phyloP scores from a whole-genome alignment of 805 yeast species.

The Yarrowia phangngaensis region DNA sequence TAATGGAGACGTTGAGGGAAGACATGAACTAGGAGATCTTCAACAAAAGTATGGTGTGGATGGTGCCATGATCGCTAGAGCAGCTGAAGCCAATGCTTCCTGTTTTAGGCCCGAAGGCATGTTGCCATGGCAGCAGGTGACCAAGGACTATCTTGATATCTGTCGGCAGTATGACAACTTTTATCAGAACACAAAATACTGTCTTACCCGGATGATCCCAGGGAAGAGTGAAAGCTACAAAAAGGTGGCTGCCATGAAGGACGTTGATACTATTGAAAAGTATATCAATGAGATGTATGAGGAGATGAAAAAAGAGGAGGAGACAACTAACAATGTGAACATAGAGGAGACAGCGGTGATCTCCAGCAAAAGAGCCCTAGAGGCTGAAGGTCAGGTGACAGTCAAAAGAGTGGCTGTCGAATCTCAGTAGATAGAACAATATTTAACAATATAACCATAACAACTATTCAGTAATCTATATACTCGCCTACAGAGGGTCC shows the following conservation, averaged over 20 bases:
- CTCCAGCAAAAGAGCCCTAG: constrained; percentile 2
- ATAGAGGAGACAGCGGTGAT: constrained; percentile 10
- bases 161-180: constrained; percentile 59
- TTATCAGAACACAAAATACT: constrained; percentile 73
- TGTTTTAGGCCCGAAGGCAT: constrained; percentile 51
- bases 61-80: constrained; percentile 92
- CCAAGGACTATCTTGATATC: constrained; percentile 53
- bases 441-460: neutral
- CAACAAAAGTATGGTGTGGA: constrained; percentile 53
- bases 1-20: constrained; percentile 68
- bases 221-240: constrained; percentile 64
- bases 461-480: neutral
- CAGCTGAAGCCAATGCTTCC: constrained; percentile 83
- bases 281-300: constrained; percentile 11
- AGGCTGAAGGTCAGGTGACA: neutral
- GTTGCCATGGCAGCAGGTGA: constrained; percentile 52
- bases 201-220: constrained; percentile 73
- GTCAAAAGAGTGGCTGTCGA: constrained; percentile 15
- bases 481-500: neutral
- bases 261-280: constrained; percentile 29
- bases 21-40: constrained; percentile 52
- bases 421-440: neutral
- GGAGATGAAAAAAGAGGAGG: constrained; percentile 1
- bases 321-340: constrained; percentile 25
- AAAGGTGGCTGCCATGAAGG: constrained; percentile 53